Evolutionary conservation across 352 stramenopile species (phyloP).

Genomic region (Phytopythium mirpurense): DNA sequence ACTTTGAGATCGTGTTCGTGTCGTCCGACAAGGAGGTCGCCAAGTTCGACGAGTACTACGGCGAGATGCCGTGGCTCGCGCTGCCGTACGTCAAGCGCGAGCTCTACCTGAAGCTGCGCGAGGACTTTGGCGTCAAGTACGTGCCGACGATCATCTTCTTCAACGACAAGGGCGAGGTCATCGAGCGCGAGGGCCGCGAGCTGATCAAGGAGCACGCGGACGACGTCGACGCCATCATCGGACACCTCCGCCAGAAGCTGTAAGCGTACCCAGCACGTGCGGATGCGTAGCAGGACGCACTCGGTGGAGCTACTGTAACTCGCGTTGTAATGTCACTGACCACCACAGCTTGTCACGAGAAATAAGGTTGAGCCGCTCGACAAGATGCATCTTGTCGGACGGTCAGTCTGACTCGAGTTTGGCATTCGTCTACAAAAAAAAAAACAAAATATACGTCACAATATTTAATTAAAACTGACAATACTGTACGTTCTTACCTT

Average conservation of each 20-base stretch:
- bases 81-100: constrained; percentile 86
- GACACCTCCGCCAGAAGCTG: constrained; percentile 49
- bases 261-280: not conserved
- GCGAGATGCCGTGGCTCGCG: constrained; percentile 92
- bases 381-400: too few relatives aligned
- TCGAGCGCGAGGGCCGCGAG: constrained; percentile 71
- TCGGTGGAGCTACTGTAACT: not conserved
- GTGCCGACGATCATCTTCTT: constrained; percentile 92
- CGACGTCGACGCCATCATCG: constrained; percentile 69
- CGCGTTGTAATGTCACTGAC: too few relatives aligned
- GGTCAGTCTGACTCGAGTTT: too few relatives aligned
- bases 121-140: constrained; percentile 82
- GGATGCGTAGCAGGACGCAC: not conserved
- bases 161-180: constrained; percentile 79
- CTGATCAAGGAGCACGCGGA: constrained; percentile 67
- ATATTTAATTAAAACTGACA: too few relatives aligned
- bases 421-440: too few relatives aligned
- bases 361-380: too few relatives aligned
- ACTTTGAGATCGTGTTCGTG: constrained; percentile 94
- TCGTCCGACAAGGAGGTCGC: constrained; percentile 90
- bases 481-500: too few relatives aligned
- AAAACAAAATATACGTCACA: too few relatives aligned
- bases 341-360: not conserved
- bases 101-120: constrained; percentile 75
- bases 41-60: constrained; percentile 91